Base-by-base conservation (phyloP, 176 grass and related monocot species). In the Musa acuminata region DNA sequence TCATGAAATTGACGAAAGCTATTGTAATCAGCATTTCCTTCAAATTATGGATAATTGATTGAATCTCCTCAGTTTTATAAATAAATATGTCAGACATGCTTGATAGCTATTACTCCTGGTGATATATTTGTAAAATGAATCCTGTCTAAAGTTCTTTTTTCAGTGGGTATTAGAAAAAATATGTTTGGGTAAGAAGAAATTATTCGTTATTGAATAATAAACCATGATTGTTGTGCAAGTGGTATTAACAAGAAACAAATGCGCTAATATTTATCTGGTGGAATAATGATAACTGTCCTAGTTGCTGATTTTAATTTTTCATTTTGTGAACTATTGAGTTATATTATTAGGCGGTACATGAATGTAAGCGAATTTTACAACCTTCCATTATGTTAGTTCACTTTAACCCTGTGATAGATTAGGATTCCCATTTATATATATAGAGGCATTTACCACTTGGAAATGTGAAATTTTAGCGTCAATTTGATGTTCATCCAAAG, bases 1-100 rank as follows among this genome's bases (percentile, higher is more conserved):
- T 87, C 52, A 55, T 78, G 14, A 98, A 94, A 75, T 75, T 98
- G 35, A 85, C 65, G 59, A 93, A 91, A 78, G 86, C 86, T 16
- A 99, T 99, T 82, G 90, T 99, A 99, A 89, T 80, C 82, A 87
- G 66, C 1, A 51, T 27, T 27, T 8, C 21, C 8, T 19, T 74
- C 1, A 2, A 16, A 9, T 7, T 26, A 17, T 22, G 10, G 16
- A 51, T 51, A 24, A 16, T 52, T 12, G 52, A 63, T 52, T 11
- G n/a, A 60, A 49, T 19, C 25, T 59, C 9, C 27, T 75, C 21
- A 19, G 8, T 35, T 25, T 35, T 48, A 9, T 8, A 35, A 43
- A 13, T 25, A 48, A 16, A 64, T 64, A 10, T 64, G 1, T 16
- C 2, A 20, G 67, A 51, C 20, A 70, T 50, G 35, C 48, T 69